Base-by-base conservation (phyloP, 2,329 filamentous ascomycete species). In the Alternaria hordeiaustralica region DNA sequence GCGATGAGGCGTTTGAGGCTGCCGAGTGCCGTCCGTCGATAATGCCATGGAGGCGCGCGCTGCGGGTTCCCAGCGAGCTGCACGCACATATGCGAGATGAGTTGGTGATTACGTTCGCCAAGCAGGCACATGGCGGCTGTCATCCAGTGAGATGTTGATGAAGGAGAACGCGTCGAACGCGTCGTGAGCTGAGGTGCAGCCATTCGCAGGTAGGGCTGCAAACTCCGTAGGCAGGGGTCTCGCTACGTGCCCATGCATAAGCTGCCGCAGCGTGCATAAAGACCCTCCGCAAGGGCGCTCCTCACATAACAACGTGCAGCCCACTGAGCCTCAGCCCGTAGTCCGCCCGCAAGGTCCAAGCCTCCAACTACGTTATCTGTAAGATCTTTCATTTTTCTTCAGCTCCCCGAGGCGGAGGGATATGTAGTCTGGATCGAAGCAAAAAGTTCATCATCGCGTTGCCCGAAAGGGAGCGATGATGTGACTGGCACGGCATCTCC, bases 91-190 rank as follows among this genome's bases (percentile, higher is more conserved):
- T 51, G 60, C 47, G 44, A 49, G 55, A 59, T 56, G 64, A 64
- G 57, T 25, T 45, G 54, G 36, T 61, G 55, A 58, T 61, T 33
- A 49, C 33, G 36, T 20, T 41, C 55, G 60, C 58, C 49, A 46
- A 43, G 58, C 61, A 51, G 18, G 41, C 28, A 57, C 33, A 60
- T 62, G 61, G 51, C 61, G 47, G 15, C 55, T 43, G 44, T 23
- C 41, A 15, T 47, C 56, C 21, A 54, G 63, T 64, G 59, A 58
- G 71, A 70, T 47, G 70, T 69, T 64, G 62, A 66, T 66, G 60
- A 45, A 55, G 45, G 58, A 55, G 54, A 54, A 65, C 59, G 66
- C 63, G 61, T 57, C 62, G 63, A 53, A 65, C 58, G 66, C 64
- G 61, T 58, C 62, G 63, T 56, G 46, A 45, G 50, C 46, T 59